A percentile compares a stretch with the other conserved stretches of the same genome.
These are phyloP conservation scores for Xylariomycetidae sp. DNA, from an alignment of 2,329 filamentous ascomycete species.

Conservation along the genomic window DNA sequence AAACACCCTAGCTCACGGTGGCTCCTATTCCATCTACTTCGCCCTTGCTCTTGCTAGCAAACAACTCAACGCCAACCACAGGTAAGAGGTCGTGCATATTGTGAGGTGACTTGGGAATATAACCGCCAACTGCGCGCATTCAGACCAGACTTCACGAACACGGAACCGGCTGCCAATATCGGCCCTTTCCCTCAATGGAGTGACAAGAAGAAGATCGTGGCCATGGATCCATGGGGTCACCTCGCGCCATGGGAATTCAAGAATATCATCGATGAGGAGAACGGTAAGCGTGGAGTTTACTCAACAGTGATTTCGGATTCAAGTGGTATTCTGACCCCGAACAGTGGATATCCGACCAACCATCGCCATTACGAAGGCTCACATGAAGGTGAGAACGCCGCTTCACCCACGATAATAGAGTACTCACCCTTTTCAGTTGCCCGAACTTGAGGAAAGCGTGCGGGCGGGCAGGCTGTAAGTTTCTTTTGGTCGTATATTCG, in stretches of 20 bases:
- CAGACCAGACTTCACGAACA: constrained; percentile 66
- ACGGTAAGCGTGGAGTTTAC: constrained; percentile 45
- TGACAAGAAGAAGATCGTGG: constrained; percentile 88
- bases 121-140: too few species aligned
- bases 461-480: constrained; percentile 64
- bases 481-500: not conserved
- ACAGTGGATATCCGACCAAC: constrained; percentile 79
- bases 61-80: constrained; percentile 77
- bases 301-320: not conserved
- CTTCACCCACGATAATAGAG: too few species aligned
- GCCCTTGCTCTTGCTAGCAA: constrained; percentile 88
- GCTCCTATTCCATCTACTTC: constrained; percentile 94
- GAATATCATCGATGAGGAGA: constrained; percentile 69
- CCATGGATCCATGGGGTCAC: constrained; percentile 94
- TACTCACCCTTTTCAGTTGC: constrained; percentile 45
- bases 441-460: constrained; percentile 87
- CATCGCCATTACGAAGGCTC: constrained; percentile 85
- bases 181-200: constrained; percentile 87
- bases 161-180: constrained; percentile 83
- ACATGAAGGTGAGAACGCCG: constrained; percentile 62
- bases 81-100: too few species aligned
- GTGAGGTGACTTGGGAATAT: too few species aligned
- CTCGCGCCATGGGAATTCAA: constrained; percentile 78
- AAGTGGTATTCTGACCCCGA: not conserved
- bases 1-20: constrained; percentile 51